Base-by-base conservation (phyloP, 768 basidiomycete genomes). In the Mrakia gelida region DNA sequence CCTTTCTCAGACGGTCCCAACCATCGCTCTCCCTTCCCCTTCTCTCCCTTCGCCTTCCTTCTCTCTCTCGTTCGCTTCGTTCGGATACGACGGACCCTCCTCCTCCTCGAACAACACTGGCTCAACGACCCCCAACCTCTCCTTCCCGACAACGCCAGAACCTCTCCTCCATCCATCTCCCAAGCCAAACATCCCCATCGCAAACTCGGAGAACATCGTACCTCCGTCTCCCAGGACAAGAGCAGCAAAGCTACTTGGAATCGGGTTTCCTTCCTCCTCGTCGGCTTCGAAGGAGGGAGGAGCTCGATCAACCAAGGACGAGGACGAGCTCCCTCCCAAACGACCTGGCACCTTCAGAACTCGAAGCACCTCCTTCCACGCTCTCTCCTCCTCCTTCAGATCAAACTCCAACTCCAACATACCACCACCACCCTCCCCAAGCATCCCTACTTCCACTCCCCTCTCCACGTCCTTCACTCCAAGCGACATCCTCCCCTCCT, bases 81-180 rank as follows among this genome's bases (percentile, higher is more conserved):
- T 52, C 9, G 21, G 52, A 56, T 54, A 73, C 72, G 54, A 32
- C 16, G 72, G 21, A 10, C 41, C 67, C 15, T 70, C 41, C 21
- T 70, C 67, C 23, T 18, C 38, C 5, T 26, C 67, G 23, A 9
- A 16, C 65, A 70, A 30, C 32, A 30, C 65, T 18, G 32, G 30
- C 30, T 67, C 65, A 23, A 67, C 65, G 32, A 13, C 38, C 18
- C 1, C 67, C 34, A 26, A 1, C 13, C 34, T 34, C 38, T 43
- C 67, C 67, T 70, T 70, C 41, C 67, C 67, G 26, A 41, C 67
- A 38, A 70, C 67, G 21, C 38, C 67, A 41, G 65, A 67, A 67
- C 21, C 67, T n/a, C 38, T 11, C 9, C 67, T 45, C 18, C 38
- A 10, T 23, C 26, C 38, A n/a, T n/a, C 26, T 41, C 67, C 38